Evolutionary conservation across 108 stramenopile genomes (phyloP).

Genomic region (Cyclostephanos tholiformis): DNA sequence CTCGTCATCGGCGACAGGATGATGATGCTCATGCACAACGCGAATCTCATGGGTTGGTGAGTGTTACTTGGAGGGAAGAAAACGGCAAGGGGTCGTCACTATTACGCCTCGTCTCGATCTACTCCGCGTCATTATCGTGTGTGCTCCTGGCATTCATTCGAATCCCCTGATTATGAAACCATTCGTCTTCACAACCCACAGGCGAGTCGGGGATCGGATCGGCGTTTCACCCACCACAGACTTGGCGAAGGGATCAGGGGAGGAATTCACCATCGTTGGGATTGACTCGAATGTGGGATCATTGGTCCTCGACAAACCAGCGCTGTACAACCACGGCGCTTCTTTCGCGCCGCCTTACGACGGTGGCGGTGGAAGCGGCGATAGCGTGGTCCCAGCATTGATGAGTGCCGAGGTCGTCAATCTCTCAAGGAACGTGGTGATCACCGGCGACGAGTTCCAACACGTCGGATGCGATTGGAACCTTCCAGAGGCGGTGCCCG

Average conservation of each 20-base stretch:
- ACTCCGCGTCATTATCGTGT: no score
- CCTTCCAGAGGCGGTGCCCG: conserved; percentile 45
- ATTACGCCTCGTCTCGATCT: no score
- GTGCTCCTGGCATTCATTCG: no score
- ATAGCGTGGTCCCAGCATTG: conserved; percentile 11
- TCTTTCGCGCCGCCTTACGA: conserved; percentile 26
- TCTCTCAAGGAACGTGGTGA: conserved; percentile 56
- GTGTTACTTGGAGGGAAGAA: background rate
- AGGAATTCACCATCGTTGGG: conserved; percentile 47
- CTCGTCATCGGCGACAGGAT: conserved; percentile 25
- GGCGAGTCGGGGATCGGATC: conserved; percentile 60
- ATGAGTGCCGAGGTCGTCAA: conserved; percentile 64
- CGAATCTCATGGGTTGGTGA: conserved; percentile 59
- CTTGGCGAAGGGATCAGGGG: conserved; percentile 43
- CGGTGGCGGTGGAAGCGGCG: no score
- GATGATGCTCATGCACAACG: conserved; percentile 55
- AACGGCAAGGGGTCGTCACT: no score
- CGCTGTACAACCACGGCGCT: conserved; percentile 40
- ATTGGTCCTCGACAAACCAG: conserved; percentile 33
- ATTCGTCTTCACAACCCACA: background rate
- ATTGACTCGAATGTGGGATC: conserved; percentile 48
- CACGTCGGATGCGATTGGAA: conserved; percentile 51
- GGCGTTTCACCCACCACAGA: conserved; percentile 54
- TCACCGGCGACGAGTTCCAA: conserved; percentile 67
- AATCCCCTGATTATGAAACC: no score